Conservation (phyloP, 768 basidiomycete species). For the Leccinellum rugosiceps region DNA sequence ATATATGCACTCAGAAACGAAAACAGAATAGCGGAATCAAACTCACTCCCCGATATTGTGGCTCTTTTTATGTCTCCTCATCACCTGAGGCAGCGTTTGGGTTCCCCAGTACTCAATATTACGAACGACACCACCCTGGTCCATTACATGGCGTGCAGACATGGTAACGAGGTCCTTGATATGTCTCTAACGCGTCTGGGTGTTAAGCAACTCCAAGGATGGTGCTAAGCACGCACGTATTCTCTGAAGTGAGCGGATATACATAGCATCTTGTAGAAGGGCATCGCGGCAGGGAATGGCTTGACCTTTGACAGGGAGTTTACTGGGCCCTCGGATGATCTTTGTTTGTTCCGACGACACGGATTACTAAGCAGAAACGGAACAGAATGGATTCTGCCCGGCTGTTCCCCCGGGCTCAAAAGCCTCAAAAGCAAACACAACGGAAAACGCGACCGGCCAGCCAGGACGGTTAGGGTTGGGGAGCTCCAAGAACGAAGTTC, state of each 20-base stretch:
- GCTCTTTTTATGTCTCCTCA: constrained; percentile 57
- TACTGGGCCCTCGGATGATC: not conserved
- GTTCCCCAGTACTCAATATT: constrained; percentile 74
- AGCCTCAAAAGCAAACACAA: not conserved
- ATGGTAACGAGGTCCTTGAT: constrained; percentile 73
- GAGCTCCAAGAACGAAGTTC: not conserved
- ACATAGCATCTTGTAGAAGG: constrained; percentile 84
- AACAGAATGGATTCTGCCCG: not conserved
- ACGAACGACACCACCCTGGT: constrained; percentile 80
- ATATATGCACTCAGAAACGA: constrained; percentile 3
- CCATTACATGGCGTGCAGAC: constrained; percentile 68
- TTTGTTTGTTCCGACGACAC: not conserved
- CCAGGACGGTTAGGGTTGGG: not conserved
- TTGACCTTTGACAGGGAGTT: not conserved
- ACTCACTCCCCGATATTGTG: constrained; percentile 77
- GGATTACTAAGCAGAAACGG: constrained; percentile 19
- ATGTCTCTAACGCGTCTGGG: constrained; percentile 46
- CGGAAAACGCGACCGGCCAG: not conserved
- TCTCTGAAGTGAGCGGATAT: constrained; percentile 72
- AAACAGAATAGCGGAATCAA: not conserved
- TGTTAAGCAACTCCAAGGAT: not conserved
- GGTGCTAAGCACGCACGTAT: constrained; percentile 46
- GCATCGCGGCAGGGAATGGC: constrained; percentile 47
- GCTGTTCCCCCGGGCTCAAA: not conserved
- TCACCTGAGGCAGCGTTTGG: constrained; percentile 66